These are phyloP conservation scores for Taphrina betulina DNA, from an alignment of 1,139 yeast species.

Conservation along the genomic window DNA sequence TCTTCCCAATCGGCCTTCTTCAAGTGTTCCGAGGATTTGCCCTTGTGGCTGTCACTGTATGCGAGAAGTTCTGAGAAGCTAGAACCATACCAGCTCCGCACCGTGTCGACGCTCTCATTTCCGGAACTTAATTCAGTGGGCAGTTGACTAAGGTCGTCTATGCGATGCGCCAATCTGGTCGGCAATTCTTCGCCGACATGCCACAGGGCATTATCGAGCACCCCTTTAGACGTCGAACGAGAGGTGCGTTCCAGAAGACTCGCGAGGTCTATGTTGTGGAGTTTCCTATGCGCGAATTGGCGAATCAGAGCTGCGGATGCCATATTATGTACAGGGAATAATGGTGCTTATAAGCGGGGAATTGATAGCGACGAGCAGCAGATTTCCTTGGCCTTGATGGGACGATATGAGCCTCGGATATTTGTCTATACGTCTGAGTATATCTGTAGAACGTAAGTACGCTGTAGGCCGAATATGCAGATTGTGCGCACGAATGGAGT, in stretches of 20 bases:
- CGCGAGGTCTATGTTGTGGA: slow-evolving; percentile 11
- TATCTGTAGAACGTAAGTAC: too few species aligned
- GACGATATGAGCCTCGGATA: too few species aligned
- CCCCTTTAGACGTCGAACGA: slow-evolving; percentile 6
- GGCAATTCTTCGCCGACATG: slow-evolving; percentile 65
- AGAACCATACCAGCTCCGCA: slow-evolving; percentile 86
- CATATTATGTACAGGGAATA: too few species aligned
- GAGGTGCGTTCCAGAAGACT: slow-evolving; percentile 14
- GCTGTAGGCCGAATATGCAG: too few species aligned
- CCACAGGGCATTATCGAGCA: slow-evolving; percentile 21
- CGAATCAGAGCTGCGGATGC: slow-evolving; percentile 4
- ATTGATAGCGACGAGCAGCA: too few species aligned
- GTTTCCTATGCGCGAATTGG: slow-evolving; percentile 21
- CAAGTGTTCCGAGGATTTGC: slow-evolving; percentile 6
- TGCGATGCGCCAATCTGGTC: slow-evolving; percentile 79
- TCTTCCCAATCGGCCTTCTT: slow-evolving; percentile 14
- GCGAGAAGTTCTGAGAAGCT: slow-evolving; percentile 56
- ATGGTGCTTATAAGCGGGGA: too few species aligned
- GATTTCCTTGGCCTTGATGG: too few species aligned
- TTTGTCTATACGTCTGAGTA: too few species aligned
- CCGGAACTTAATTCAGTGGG: slow-evolving; percentile 66
- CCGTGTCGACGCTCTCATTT: slow-evolving; percentile 73
- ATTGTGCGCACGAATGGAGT: too few species aligned
- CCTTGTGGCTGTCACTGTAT: slow-evolving; percentile 10
- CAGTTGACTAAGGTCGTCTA: slow-evolving; percentile 74